Conservation (phyloP, 2,329 filamentous ascomycete genomes). For the Calycina herbarum region DNA sequence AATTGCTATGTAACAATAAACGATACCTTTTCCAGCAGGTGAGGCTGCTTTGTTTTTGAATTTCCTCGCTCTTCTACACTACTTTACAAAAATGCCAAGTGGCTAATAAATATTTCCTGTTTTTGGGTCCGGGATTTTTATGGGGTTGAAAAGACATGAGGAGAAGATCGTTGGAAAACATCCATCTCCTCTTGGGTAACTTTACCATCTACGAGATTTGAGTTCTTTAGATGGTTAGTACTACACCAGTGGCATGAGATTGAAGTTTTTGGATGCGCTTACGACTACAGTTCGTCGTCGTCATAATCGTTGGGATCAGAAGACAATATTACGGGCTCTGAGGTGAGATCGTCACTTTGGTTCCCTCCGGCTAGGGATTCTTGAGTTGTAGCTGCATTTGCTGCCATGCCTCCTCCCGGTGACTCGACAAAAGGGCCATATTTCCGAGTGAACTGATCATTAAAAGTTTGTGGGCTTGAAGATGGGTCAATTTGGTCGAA, state of each 20-base stretch:
- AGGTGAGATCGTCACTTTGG: not conserved
- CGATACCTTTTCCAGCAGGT: conserved; percentile 21
- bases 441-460: not conserved
- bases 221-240: not conserved
- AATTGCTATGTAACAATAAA: conserved; percentile 34
- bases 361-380: not conserved
- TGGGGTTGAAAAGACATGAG: not conserved
- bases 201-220: not conserved
- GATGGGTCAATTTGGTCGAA: not conserved
- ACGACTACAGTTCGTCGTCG: not conserved
- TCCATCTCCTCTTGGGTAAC: not conserved
- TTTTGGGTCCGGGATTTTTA: not conserved
- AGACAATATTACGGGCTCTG: not conserved
- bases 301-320: not conserved
- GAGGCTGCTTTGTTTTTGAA: conserved; percentile 6
- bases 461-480: not conserved
- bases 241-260: not conserved
- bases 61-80: not conserved
- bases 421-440: not conserved
- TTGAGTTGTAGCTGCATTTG: not conserved
- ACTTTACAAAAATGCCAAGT: not conserved
- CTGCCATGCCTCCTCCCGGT: not conserved
- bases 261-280: not conserved
- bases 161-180: not conserved
- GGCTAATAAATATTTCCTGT: not conserved